These are phyloP conservation scores for Talaromyces atroroseus DNA, from an alignment of 2,329 filamentous ascomycete genomes.

Conservation along the genomic window DNA sequence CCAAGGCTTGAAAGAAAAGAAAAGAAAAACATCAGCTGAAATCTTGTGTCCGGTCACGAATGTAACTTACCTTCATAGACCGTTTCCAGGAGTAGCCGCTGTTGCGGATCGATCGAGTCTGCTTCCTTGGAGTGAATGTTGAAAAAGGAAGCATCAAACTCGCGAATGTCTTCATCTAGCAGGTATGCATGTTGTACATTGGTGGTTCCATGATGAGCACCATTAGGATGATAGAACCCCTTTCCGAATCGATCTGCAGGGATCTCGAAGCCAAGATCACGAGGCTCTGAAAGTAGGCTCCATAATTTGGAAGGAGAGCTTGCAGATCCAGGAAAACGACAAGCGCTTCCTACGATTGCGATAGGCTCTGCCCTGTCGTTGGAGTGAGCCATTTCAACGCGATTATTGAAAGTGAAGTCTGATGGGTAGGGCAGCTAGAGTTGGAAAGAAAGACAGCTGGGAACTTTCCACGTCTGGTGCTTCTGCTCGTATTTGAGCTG, in stretches of 20 bases:
- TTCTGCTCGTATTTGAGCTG: too few species aligned
- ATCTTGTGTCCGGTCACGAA: too few species aligned
- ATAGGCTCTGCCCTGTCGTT: slow-evolving; percentile 13
- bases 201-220: slow-evolving; percentile 7
- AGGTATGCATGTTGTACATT: slow-evolving; percentile 13
- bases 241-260: slow-evolving; percentile 3
- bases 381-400: neutral
- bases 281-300: slow-evolving; percentile 14
- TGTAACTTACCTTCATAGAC: neutral
- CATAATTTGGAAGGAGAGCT: slow-evolving; percentile 6
- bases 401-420: slow-evolving; percentile 20
- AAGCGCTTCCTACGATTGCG: slow-evolving; percentile 12
- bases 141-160: slow-evolving; percentile 28
- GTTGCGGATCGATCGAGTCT: slow-evolving; percentile 6
- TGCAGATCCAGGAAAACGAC: slow-evolving; percentile 10
- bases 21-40: neutral
- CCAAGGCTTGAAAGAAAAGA: slow-evolving; percentile 37
- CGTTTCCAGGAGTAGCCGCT: slow-evolving; percentile 26
- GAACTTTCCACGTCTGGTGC: too few species aligned
- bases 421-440: too few species aligned
- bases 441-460: too few species aligned
- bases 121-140: slow-evolving; percentile 8
- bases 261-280: slow-evolving; percentile 8
- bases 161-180: slow-evolving; percentile 17
- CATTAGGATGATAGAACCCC: slow-evolving; percentile 4